Percentiles rank a stretch among this genome's conserved stretches.
These are phyloP conservation scores for Phytophthora tubulina DNA, from an alignment of 352 stramenopile species.

Conservation along the genomic window DNA sequence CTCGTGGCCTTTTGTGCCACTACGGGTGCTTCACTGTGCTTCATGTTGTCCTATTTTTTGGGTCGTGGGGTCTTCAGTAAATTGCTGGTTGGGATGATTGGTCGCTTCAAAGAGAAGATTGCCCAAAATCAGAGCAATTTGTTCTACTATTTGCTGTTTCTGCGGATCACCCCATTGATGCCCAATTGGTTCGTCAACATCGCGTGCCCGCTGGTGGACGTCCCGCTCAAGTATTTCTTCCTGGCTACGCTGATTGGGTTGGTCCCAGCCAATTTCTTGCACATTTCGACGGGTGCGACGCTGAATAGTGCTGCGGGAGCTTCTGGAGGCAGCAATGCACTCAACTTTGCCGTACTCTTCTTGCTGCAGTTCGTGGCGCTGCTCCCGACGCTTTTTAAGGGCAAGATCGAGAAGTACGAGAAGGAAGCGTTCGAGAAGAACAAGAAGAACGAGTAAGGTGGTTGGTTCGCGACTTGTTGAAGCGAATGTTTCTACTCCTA, in stretches of 20 bases:
- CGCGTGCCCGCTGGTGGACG: slow-evolving; percentile 82
- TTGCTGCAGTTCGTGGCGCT: slow-evolving; percentile 87
- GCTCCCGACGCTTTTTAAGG: slow-evolving; percentile 87
- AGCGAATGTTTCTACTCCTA: too few species aligned
- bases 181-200: slow-evolving; percentile 94
- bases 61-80: slow-evolving; percentile 78
- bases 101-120: slow-evolving; percentile 85
- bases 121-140: slow-evolving; percentile 85
- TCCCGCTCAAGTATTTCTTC: slow-evolving; percentile 90
- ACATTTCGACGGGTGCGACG: slow-evolving; percentile 86
- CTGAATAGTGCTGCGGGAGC: slow-evolving; percentile 73
- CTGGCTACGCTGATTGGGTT: slow-evolving; percentile 85
- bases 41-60: slow-evolving; percentile 87
- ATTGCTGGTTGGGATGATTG: slow-evolving; percentile 78
- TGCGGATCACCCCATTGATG: slow-evolving; percentile 87
- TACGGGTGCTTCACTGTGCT: slow-evolving; percentile 84
- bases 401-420: slow-evolving; percentile 88
- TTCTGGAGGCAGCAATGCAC: slow-evolving; percentile 66
- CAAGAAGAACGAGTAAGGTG: slow-evolving; percentile 56
- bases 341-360: slow-evolving; percentile 89
- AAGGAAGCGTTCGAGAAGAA: slow-evolving; percentile 77
- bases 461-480: neutral
- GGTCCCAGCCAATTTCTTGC: slow-evolving; percentile 85
- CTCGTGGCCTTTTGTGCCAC: slow-evolving; percentile 89
- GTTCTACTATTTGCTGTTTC: slow-evolving; percentile 92